A percentile compares a stretch with the other conserved stretches of the same genome.
Evolutionary conservation across 768 basidiomycete species (phyloP).

Genomic region (Xerocomellus amylosporus): DNA sequence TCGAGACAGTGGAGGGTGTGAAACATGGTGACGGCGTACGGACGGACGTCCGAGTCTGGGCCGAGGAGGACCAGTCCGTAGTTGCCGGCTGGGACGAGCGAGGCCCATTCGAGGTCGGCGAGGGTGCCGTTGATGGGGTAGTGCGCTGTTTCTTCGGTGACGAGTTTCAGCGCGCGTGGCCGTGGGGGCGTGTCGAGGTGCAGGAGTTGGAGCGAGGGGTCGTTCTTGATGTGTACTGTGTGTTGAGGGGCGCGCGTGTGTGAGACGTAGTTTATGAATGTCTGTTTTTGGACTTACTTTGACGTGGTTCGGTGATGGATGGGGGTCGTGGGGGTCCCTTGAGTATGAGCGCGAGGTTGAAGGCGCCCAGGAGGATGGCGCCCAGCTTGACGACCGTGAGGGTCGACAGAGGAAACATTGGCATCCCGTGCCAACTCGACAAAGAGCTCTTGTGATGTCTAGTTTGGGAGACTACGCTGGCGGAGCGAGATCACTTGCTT

Average conservation of each 20-base stretch:
- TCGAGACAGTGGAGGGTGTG: slow-evolving; percentile 43
- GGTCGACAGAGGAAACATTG: background rate
- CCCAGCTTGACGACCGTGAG: slow-evolving; percentile 21
- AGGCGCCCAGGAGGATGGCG: slow-evolving; percentile 17
- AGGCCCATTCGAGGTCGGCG: slow-evolving; percentile 25
- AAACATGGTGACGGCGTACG: slow-evolving; percentile 38
- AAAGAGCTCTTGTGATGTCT: too few species aligned
- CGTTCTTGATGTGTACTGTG: slow-evolving; percentile 13
- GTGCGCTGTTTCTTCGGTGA: slow-evolving; percentile 26
- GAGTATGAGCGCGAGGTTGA: slow-evolving; percentile 17
- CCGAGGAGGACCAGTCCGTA: slow-evolving; percentile 19
- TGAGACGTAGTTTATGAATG: too few species aligned
- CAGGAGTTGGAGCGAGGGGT: slow-evolving; percentile 10
- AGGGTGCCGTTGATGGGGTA: slow-evolving; percentile 23
- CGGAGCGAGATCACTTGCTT: too few species aligned
- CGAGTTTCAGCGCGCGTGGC: background rate
- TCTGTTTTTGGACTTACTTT: slow-evolving; percentile 7
- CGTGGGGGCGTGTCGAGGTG: slow-evolving; percentile 16
- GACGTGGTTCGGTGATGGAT: slow-evolving; percentile 6
- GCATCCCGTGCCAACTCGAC: background rate
- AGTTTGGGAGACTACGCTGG: too few species aligned
- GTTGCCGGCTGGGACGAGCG: slow-evolving; percentile 21
- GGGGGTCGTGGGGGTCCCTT: background rate
- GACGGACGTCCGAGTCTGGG: slow-evolving; percentile 13
- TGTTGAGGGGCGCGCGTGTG: too few species aligned